Evolutionary conservation across 768 basidiomycete genomes (phyloP).

Genomic region (Stropharia rugosoannulata): DNA sequence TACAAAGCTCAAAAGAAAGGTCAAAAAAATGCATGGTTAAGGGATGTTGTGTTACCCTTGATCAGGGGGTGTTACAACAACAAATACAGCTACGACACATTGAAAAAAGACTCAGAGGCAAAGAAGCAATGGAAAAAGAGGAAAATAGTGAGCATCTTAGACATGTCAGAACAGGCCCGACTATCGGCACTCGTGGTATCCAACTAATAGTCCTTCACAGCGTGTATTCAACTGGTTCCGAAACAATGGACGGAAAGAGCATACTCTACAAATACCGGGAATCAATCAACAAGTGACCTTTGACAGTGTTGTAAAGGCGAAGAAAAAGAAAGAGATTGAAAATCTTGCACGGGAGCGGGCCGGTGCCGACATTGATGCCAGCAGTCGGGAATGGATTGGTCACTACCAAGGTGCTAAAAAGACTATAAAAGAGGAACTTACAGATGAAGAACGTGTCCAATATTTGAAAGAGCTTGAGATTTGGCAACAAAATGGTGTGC

Average conservation of each 20-base stretch:
- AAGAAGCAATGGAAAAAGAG: not conserved
- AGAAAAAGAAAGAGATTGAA: not conserved
- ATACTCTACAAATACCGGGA: not conserved
- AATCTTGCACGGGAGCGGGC: too few relatives aligned
- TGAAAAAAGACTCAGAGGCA: not conserved
- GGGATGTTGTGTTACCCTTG: not conserved
- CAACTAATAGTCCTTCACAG: not conserved
- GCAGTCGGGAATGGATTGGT: too few relatives aligned
- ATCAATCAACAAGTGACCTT: not conserved
- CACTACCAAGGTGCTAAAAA: too few relatives aligned
- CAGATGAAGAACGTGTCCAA: too few relatives aligned
- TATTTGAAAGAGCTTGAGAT: too few relatives aligned
- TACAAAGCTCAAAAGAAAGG: not conserved
- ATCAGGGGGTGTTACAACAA: not conserved
- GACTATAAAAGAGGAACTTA: too few relatives aligned
- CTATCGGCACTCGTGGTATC: not conserved
- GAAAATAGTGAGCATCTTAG: not conserved
- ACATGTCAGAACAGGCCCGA: not conserved
- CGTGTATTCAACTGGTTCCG: not conserved
- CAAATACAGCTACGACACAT: not conserved
- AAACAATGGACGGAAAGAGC: not conserved
- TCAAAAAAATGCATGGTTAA: not conserved
- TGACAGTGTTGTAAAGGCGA: not conserved
- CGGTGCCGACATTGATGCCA: too few relatives aligned
- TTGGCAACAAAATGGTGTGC: too few relatives aligned